Base-by-base conservation (phyloP, 1,139 yeast genomes). In the Kurtzmaniella quercitrusa region DNA sequence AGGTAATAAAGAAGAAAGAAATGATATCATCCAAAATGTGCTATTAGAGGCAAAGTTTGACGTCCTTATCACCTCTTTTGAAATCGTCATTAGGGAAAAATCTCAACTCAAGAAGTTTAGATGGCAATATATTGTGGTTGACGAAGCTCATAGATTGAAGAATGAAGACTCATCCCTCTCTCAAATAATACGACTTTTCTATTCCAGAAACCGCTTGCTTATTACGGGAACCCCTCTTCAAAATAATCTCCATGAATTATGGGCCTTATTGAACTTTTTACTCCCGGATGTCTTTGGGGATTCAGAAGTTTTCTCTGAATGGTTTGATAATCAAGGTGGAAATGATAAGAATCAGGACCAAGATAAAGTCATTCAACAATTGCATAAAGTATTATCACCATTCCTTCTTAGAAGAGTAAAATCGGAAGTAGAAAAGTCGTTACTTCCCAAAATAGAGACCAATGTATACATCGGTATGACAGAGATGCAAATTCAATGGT, bases 141-240 rank as follows among this genome's bases (percentile, higher is more conserved):
- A 85, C 63, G 94, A 85, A 62, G 93, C 93, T 10, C 94, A 85
- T 60, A 73, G 93, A 66, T 81, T 85, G 48, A 85, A 85, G 55
- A 85, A 85, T 57, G 93, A 85, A 55, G 88, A 85, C 56, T 81
- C 88, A 17, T 66, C 83, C 47, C 63, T 85, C 43, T 83, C 91
- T 0, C 93, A 85, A 55, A 85, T 85, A 46, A 84, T 85, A 47
- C 68, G 93, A 56, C 65, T 82, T 66, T 84, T 85, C 62, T 83
- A 82, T 54, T 82, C 89, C 1, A 79, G 70, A 46, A 83, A 84
- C 58, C 70, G 93, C 53, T 66, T 85, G 41, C 69, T 85, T 47
- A 84, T 85, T 47, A 85, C 94, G 0, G 94, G 94, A 57, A 85
- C 94, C 0, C 94, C 94, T 2, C 67, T 85, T 49, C 94, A 85